Evolutionary conservation across 192 early-diverging fungal species (phyloP), one percentile per base, ranked within the genome.

Genomic region (Kappamyces sp.): DNA sequence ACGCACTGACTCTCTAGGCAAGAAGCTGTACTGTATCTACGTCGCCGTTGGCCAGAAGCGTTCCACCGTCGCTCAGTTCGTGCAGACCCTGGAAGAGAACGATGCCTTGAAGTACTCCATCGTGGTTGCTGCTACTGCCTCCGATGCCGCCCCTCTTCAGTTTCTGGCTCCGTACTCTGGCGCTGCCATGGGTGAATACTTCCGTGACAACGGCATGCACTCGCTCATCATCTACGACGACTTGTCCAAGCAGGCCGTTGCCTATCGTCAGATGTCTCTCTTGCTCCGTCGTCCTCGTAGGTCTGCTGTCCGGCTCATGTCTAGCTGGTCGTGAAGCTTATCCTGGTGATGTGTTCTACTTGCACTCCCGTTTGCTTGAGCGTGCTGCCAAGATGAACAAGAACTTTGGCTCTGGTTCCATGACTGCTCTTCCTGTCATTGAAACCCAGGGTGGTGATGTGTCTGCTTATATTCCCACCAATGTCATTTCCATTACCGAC

Each of bases 371-470:
- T 85, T 83, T 98, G 62, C 80, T 98, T 57, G 95, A 98, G 83
- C 93, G 95, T 84, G 89, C 95, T 47, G 93, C 93, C 79, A 98
- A 98, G 88, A 93, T 98, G 91, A 95, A 90, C 88, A 88, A 94
- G 80, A 77, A 80, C 65, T 84, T 88, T 77, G 93, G 93, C 63
- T 88, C 83, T 65, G 93, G 93, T 76, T 96, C 95, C 73, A 84
- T 98, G 83, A 98, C 95, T 57, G 95, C 95, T 40, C 86, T 98
- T 55, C 96, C 96, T 74, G 91, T 98, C 68, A 96, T 98, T 82
- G 96, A 98, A 76, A 98, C 96, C 62, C 93, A 96, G 81, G 96
- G 96, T 86, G 96, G 96, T 79, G 96, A 96, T 90, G 96, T 98
- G 73, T 98, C 96, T 67, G 96, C 96, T 35, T 98, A 98, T 84